Percentiles rank a stretch among this genome's conserved stretches.
phyloP scores from a whole-genome alignment of 441 rosid genomes.

The Bruguiera hainesii region DNA sequence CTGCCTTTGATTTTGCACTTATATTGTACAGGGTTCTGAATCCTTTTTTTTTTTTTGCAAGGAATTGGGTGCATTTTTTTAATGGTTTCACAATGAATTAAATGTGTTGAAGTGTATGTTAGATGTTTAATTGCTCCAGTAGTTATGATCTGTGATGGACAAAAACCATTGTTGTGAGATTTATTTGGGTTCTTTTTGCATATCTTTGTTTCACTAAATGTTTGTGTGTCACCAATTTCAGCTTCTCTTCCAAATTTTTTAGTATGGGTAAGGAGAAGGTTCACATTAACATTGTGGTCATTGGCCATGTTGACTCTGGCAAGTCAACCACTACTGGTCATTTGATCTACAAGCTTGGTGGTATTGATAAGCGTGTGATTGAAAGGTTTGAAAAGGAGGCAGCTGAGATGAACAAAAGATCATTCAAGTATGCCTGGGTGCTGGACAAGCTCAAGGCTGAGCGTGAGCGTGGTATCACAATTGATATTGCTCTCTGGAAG shows the following conservation, averaged over 20 bases:
- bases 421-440: constrained; percentile 52
- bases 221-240: constrained; percentile 9
- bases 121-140: no score
- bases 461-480: constrained; percentile 53
- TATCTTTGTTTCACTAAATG: not conserved
- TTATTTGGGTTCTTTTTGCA: not conserved
- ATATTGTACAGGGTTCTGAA: no score
- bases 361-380: constrained; percentile 55
- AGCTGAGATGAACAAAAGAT: constrained; percentile 52
- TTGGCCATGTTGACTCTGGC: constrained; percentile 50
- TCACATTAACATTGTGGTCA: constrained; percentile 48
- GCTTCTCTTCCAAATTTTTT: constrained; percentile 20
- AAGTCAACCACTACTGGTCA: constrained; percentile 49
- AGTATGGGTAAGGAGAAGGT: constrained; percentile 54
- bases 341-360: constrained; percentile 53
- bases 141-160: no score
- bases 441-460: constrained; percentile 51
- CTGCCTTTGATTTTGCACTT: no score
- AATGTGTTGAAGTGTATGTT: no score
- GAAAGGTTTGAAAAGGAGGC: constrained; percentile 63
- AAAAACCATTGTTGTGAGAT: not conserved
- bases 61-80: no score
- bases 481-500: constrained; percentile 48
- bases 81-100: no score
- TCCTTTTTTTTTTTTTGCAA: no score